Evolutionary conservation across 768 basidiomycete species (phyloP), one percentile per base, ranked within the genome.

Genomic region (Multifurca ochricompacta): DNA sequence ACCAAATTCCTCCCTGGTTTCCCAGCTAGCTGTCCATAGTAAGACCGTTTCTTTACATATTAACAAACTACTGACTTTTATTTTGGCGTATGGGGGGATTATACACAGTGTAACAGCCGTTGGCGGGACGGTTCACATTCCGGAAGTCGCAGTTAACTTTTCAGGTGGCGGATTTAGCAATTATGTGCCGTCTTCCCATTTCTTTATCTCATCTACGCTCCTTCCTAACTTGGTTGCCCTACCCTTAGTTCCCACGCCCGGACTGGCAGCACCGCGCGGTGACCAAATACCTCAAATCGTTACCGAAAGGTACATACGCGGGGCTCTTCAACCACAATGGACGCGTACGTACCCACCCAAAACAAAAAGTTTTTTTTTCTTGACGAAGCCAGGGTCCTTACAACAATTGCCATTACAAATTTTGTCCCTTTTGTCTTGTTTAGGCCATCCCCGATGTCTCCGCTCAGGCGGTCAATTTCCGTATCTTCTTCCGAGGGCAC

Each of bases 111-210:
- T 87, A 19, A 89, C 86, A 2, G 60, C 80, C 4, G 86, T 89
- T 3, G 86, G 86, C 10, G 86, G 79, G 5, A 87, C 86, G 1
- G 68, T 67, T 34, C 8, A 44, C 45, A 67, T 84, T 41, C 85
- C 83, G 0, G 85, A 88, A 65, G 71, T 72, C 13, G 80, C 78
- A 0, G 77, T 75, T 1, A 65, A 56, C 58, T 82, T 85, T 70
- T 85, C 83, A 11, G 82, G 84, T 1, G 87, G 87, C 31, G 85
- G 86, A 2, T 89, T 87, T 69, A 85, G 83, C 62, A 72, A 85
- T 58, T 77, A 80, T 46, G 83, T 85, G 11, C n/a, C 59, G 76
- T 72, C 11, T 18, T 7, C 19, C 10, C 16, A 18, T 18, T 18
- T 7, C 30, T 27, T 18, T 2, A 4, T 18, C 27, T 40, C 14